A percentile compares a stretch with the other conserved stretches of the same genome.
These are phyloP conservation scores for Tolypocladium paradoxum DNA, from an alignment of 2,329 filamentous ascomycete species.

Conservation along the genomic window DNA sequence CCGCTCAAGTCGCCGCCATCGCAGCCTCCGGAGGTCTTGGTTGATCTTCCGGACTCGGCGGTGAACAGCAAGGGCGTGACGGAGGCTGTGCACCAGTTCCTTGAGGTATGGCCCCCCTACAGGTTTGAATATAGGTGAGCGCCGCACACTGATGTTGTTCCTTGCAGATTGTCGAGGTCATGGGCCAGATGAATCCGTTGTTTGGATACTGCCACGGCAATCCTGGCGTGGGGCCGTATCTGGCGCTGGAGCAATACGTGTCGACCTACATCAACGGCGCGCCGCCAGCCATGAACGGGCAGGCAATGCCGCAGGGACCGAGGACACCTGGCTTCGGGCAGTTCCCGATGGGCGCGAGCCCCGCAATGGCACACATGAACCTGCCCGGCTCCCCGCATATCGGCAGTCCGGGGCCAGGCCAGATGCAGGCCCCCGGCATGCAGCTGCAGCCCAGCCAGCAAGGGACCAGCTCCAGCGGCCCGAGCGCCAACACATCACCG, in stretches of 20 bases:
- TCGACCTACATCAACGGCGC: conserved; percentile 30
- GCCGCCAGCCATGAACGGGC: conserved; percentile 34
- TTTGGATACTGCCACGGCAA: conserved; percentile 48
- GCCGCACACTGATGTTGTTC: neutral
- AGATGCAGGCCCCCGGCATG: conserved; percentile 56
- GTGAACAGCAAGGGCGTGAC: conserved; percentile 52
- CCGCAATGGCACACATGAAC: conserved; percentile 47
- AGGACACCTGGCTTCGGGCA: conserved; percentile 45
- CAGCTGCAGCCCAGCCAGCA: conserved; percentile 58
- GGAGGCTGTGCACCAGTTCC: conserved; percentile 50
- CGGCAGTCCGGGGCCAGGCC: conserved; percentile 49
- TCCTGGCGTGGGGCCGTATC: conserved; percentile 42
- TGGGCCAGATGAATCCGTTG: conserved; percentile 55
- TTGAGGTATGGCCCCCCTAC: conserved; percentile 38
- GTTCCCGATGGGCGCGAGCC: conserved; percentile 49
- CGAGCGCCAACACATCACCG: conserved; percentile 57
- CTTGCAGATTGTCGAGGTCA: conserved; percentile 50
- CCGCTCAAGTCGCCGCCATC: conserved; percentile 48
- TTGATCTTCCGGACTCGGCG: conserved; percentile 47
- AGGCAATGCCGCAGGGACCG: conserved; percentile 35
- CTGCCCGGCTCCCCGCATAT: conserved; percentile 51
- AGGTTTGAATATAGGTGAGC: conserved; percentile 6
- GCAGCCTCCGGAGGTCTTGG: conserved; percentile 44
- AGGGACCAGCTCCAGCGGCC: conserved; percentile 54
- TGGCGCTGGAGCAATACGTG: conserved; percentile 51